Percentiles rank a stretch among this genome's conserved stretches.
These are phyloP conservation scores for Wickerhamiella azymoides DNA, from an alignment of 805 yeast genomes.

Conservation along the genomic window DNA sequence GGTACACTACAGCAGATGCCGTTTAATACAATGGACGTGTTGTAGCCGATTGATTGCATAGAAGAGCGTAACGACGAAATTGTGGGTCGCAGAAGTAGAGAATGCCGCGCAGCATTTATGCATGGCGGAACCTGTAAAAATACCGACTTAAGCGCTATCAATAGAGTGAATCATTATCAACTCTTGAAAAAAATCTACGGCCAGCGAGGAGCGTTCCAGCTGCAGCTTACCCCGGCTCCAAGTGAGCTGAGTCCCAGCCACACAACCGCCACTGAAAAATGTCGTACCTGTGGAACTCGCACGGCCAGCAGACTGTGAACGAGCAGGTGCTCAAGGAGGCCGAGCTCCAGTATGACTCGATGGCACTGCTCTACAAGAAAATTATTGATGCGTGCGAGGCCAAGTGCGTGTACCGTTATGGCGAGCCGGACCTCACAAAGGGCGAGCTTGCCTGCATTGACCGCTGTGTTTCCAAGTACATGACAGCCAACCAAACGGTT, in stretches of 20 bases:
- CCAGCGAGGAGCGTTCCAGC: too few species aligned
- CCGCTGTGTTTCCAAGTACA: conserved; percentile 74
- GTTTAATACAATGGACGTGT: too few species aligned
- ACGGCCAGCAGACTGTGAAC: conserved; percentile 22
- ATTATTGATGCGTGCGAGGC: conserved; percentile 47
- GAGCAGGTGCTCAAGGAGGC: conserved; percentile 23
- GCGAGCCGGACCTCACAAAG: conserved; percentile 70
- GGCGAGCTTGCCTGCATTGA: conserved; percentile 77
- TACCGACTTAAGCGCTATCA: too few species aligned
- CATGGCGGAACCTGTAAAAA: too few species aligned
- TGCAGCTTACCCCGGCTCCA: not conserved
- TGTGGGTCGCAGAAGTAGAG: too few species aligned
- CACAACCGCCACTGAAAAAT: conserved; percentile 11
- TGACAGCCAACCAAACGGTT: conserved; percentile 40
- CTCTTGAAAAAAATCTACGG: too few species aligned
- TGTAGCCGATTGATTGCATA: too few species aligned
- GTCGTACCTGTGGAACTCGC: conserved; percentile 25
- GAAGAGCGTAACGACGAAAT: too few species aligned
- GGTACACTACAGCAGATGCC: too few species aligned
- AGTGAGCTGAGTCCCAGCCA: not conserved
- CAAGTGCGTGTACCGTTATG: conserved; percentile 78
- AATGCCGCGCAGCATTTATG: too few species aligned
- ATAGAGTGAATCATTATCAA: too few species aligned
- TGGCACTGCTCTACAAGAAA: conserved; percentile 22
- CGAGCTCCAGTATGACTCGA: conserved; percentile 23